A percentile compares a stretch with the other conserved stretches of the same genome.
Evolutionary conservation across 73 alveolate species (phyloP).

Genomic region (Durusdinium trenchii): DNA sequence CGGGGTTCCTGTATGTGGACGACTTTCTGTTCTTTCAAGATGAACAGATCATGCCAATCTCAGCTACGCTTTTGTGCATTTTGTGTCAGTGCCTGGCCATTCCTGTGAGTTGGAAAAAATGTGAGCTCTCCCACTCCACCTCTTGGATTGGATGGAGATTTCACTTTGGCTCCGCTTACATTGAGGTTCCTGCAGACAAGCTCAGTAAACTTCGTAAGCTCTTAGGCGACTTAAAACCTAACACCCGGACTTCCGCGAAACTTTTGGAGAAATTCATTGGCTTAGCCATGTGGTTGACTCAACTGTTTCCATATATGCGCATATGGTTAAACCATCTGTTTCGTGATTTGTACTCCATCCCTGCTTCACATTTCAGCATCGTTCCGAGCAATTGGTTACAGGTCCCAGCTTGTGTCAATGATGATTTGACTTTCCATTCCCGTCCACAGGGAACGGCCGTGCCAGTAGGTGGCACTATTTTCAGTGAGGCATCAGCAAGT

Average conservation of each 20-base stretch:
- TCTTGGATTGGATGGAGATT: conserved; percentile 28
- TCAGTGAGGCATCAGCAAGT: too few species aligned
- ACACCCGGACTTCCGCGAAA: too few species aligned
- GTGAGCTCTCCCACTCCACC: background rate
- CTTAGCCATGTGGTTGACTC: conserved; percentile 12
- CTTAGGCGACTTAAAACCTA: too few species aligned
- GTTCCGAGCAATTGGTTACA: background rate
- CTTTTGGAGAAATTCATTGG: background rate
- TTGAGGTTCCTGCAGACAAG: background rate
- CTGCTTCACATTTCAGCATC: background rate
- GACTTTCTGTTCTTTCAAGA: background rate
- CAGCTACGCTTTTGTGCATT: background rate
- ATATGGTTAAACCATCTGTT: background rate
- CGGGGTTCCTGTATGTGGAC: conserved; percentile 7
- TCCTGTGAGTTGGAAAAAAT: background rate
- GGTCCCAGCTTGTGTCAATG: background rate
- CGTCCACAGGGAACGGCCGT: background rate
- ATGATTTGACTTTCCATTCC: background rate
- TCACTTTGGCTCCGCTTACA: background rate
- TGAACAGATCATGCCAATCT: background rate
- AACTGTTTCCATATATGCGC: background rate
- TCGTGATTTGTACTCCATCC: background rate
- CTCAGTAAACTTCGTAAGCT: background rate
- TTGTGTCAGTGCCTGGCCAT: background rate
- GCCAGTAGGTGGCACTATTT: background rate